Evolutionary conservation across 805 yeast species (phyloP), one percentile per base, ranked within the genome.

Genomic region (Spathaspora arborariae): DNA sequence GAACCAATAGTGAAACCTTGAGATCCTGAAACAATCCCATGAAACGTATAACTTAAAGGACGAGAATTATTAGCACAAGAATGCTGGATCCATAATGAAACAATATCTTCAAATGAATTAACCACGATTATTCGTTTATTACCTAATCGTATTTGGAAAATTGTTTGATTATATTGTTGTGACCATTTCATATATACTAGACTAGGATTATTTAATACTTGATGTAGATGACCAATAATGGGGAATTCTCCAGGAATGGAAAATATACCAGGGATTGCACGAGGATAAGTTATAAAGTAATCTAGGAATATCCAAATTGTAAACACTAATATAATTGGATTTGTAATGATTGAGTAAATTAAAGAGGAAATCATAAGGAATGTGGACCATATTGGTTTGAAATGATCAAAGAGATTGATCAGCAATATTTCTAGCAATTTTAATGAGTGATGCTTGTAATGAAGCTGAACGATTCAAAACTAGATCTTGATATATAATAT

Each of bases 131-230:
- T 77, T 11, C 76, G 64, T 35, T 63, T 70, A 16, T 59, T 64
- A 0, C 95, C 95, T 45, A 86, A 61, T 41, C 85, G 63, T 39
- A 85, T 70, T 54, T 86, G 92, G 56, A 76, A 85, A 1, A 84
- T 76, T 5, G 68, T 61, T 4, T 41, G 27, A 0, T 78, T 73
- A 50, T 75, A 72, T 11, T 49, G 47, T n/a, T 59, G 41, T 0
- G 75, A 45, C 80, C 88, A 78, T 13, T 62, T 49, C 43, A 62
- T 49, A 55, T 77, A 82, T 7, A 62, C 63, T 15, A 68, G 44
- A 9, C 87, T 76, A 0, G 88, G 87, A 41, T 79, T 74, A 20
- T 60, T 34, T 26, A 67, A 54, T 1, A 78, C 67, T 43, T 74
- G 78, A 41, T 71, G 62, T 3, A 77, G 51, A 52, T 73, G 76